Evolutionary conservation across 106 monocot genomes (phyloP).

Genomic region (Acanthochlamys bracteata): DNA sequence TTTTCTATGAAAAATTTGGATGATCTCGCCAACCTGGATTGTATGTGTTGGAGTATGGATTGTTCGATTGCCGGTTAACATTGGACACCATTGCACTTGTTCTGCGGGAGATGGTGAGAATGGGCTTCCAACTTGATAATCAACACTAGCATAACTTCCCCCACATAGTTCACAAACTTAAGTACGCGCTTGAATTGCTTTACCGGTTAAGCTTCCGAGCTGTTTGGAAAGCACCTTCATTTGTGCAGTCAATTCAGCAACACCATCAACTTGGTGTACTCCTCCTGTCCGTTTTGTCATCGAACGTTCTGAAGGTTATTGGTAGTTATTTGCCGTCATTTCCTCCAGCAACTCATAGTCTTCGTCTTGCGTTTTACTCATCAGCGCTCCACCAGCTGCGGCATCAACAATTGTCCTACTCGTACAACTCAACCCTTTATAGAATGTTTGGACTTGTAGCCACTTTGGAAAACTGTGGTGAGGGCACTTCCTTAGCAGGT

Average conservation of each 20-base stretch:
- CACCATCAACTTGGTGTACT: constrained; percentile 1
- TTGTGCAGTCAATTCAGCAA: neutral
- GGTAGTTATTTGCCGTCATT: constrained; percentile 2
- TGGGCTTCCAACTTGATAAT: neutral
- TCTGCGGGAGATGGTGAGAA: neutral
- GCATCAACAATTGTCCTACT: neutral
- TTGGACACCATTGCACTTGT: neutral
- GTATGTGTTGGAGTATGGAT: neutral
- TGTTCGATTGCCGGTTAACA: neutral
- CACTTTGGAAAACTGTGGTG: neutral
- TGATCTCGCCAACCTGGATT: neutral
- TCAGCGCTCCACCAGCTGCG: neutral
- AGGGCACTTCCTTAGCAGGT: constrained; percentile 4
- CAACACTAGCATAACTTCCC: no score
- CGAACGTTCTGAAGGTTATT: neutral
- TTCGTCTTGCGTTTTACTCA: neutral
- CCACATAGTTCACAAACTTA: neutral
- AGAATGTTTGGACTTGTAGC: constrained; percentile 6
- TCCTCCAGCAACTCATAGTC: constrained; percentile 8
- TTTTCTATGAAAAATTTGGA: neutral
- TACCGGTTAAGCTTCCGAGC: neutral
- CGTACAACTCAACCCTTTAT: neutral
- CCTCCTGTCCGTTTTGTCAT: neutral
- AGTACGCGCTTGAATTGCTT: neutral
- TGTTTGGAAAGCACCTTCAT: neutral